phyloP scores from a whole-genome alignment of 257 asterid genomes.

The Primulina tabacum region DNA sequence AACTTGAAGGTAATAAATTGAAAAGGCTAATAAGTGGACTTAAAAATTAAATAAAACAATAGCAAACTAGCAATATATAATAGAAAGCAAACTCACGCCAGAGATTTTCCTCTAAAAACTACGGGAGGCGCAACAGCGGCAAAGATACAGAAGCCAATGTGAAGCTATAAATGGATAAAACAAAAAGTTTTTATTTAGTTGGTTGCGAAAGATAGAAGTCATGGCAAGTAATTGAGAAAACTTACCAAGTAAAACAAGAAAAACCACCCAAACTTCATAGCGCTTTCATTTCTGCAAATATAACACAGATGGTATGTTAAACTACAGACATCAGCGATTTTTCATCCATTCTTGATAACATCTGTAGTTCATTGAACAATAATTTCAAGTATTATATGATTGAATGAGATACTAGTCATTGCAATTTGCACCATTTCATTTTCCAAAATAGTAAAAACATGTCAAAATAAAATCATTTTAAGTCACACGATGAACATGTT shows the following conservation, averaged over 20 bases:
- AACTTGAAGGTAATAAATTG: slow-evolving; percentile 2
- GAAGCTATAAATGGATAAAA: slow-evolving; percentile 38
- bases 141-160: slow-evolving; percentile 45
- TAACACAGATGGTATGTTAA: not conserved
- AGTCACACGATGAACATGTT: not conserved
- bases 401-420: not conserved
- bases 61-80: not conserved
- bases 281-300: slow-evolving; percentile 50
- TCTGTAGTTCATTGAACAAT: not conserved
- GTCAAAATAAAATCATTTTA: not conserved
- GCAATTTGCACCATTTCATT: not conserved
- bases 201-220: slow-evolving; percentile 1
- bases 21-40: not conserved
- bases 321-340: not conserved
- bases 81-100: slow-evolving; percentile 36
- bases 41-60: not conserved
- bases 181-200: not conserved
- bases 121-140: slow-evolving; percentile 63
- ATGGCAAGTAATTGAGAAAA: slow-evolving; percentile 2
- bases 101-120: slow-evolving; percentile 55
- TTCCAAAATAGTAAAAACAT: no score
- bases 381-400: not conserved
- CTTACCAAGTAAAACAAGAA: slow-evolving; percentile 54
- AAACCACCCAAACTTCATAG: slow-evolving; percentile 59
- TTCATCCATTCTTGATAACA: not conserved